Conservation (phyloP, 2,329 filamentous ascomycete genomes). For the Cadophora sp. region DNA sequence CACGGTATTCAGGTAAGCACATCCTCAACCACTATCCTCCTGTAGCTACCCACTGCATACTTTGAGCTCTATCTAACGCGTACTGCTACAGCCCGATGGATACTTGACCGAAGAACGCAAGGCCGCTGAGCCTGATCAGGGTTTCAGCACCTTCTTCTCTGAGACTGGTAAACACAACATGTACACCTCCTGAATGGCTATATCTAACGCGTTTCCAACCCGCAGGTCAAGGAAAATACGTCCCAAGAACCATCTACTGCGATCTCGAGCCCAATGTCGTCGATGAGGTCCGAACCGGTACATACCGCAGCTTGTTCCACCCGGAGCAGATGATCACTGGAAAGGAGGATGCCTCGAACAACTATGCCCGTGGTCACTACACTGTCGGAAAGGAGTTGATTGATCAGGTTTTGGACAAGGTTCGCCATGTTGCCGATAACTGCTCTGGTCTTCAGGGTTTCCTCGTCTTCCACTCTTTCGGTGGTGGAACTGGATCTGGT, state of each 20-base stretch:
- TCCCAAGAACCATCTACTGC: constrained; percentile 98
- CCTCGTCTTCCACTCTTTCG: constrained; percentile 99
- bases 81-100: constrained; percentile 80
- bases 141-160: constrained; percentile 99
- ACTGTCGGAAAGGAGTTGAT: constrained; percentile 99
- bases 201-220: constrained; percentile 40
- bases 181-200: constrained; percentile 29
- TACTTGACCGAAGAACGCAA: constrained; percentile 99
- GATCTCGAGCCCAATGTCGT: constrained; percentile 99
- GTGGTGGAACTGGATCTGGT: constrained; percentile 97
- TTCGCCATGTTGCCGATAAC: constrained; percentile 96
- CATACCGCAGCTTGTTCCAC: constrained; percentile 97
- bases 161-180: constrained; percentile 80
- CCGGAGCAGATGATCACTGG: constrained; percentile 99
- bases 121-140: constrained; percentile 88
- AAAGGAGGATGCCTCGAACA: constrained; percentile 99
- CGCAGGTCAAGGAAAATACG: constrained; percentile 96
- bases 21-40: constrained; percentile 18
- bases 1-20: constrained; percentile 93
- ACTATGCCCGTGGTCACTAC: constrained; percentile 99
- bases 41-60: background rate
- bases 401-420: constrained; percentile 96
- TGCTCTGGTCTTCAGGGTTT: constrained; percentile 98
- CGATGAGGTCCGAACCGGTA: constrained; percentile 97
- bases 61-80: constrained; percentile 44